Conservation (phyloP, 2,329 filamentous ascomycete genomes). For the Pseudogymnoascus verrucosus region DNA sequence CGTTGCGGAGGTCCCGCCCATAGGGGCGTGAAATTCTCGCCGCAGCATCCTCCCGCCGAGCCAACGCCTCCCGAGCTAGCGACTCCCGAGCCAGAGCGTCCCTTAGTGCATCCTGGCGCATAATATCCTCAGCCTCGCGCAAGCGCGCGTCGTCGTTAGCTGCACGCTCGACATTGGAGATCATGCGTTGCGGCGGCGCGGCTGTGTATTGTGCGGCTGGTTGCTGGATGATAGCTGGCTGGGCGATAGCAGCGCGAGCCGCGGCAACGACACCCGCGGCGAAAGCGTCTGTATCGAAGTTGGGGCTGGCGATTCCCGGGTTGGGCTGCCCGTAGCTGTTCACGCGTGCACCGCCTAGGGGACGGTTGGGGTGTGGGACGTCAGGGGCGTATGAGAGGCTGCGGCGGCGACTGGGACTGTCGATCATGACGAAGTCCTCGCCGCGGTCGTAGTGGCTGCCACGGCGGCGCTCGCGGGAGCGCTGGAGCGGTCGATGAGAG, state of each 20-base stretch:
- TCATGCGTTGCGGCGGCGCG: background rate
- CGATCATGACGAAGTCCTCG: constrained; percentile 12
- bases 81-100: background rate
- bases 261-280: background rate
- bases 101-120: background rate
- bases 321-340: background rate
- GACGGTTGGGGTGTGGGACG: constrained; percentile 13
- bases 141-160: background rate
- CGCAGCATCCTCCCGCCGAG: background rate
- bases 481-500: constrained; percentile 18
- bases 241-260: background rate
- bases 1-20: background rate
- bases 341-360: background rate
- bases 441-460: constrained; percentile 14
- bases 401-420: background rate
- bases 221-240: background rate
- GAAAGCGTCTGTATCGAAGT: background rate
- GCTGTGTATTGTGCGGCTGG: background rate
- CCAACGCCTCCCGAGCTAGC: no score
- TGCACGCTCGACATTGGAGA: background rate
- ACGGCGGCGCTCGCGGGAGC: constrained; percentile 16
- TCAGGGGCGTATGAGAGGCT: constrained; percentile 16
- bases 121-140: background rate
- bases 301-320: background rate
- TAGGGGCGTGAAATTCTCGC: background rate